Evolutionary conservation across 371 early-diverging fungal species (phyloP), one percentile per base, ranked within the genome.

Genomic region (Lichtheimia hyalospora): DNA sequence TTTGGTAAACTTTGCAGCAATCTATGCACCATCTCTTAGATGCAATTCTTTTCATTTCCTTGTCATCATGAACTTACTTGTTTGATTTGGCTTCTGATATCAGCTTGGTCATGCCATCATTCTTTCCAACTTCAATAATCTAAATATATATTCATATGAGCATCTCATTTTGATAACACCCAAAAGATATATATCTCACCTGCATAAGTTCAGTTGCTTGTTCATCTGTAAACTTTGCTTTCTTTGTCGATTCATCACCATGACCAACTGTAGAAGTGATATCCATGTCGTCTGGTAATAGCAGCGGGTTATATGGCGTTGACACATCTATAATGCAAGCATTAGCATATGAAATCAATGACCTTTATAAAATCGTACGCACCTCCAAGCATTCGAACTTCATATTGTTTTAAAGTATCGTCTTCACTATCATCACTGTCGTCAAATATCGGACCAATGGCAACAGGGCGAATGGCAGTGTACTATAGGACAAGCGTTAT

Each of bases 391-490:
- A 50, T 61, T n/a, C 63, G 62, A 5, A 63, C 62, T 20, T 67
- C 65, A 49, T 67, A 73, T 1, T 58, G 66, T 13, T 57, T 66
- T 52, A 71, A 21, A 1, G 28, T 25, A 1, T 71, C 74, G 44
- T 64, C 61, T 46, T 65, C 66, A 5, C 54, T 49, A 13, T 63
- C 67, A 23, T 67, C 66, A 21, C 54, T 56, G 44, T 67, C 57
- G 57, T 85, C 83, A 58, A 80, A 84, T 12, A 69, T 65, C 0
- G 86, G 84, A 1, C 86, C 86, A n/a, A 86, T 56, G 39, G 82
- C 69, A 28, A 81, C 63, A 3, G 80, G 79, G 2, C 74, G 68
- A 18, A 71, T 64, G 44, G 67, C 27, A 3, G 49, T 44, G 42
- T 52, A 24, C 68, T 68, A 51, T 18, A 48, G 21, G 18, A 7